A percentile compares a stretch with the other conserved stretches of the same genome.
Evolutionary conservation across 1,139 yeast genomes (phyloP).

Genomic region (Yamadazyma blattariae): DNA sequence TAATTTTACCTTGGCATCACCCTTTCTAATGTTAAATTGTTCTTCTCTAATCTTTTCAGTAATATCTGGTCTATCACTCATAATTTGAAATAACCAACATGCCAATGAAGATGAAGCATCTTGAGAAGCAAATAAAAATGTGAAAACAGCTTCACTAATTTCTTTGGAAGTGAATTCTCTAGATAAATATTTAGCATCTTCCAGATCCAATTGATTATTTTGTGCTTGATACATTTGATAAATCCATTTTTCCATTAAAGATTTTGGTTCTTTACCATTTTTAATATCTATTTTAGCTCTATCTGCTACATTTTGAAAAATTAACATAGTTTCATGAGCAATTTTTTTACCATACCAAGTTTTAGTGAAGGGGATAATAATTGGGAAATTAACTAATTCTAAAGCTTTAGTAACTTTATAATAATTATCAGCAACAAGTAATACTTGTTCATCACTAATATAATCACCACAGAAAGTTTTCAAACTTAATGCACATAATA

Average conservation of each 20-base stretch:
- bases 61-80: constrained; percentile 93
- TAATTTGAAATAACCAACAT: constrained; percentile 96
- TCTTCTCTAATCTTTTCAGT: constrained; percentile 83
- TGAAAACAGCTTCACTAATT: constrained; percentile 93
- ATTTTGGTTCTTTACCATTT: constrained; percentile 73
- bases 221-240: constrained; percentile 76
- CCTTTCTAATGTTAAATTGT: constrained; percentile 77
- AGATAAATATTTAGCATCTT: constrained; percentile 55
- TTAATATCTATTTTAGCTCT: constrained; percentile 78
- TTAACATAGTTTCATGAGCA: constrained; percentile 91
- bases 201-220: constrained; percentile 44
- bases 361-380: constrained; percentile 90
- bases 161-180: constrained; percentile 88
- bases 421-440: constrained; percentile 86
- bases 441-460: constrained; percentile 86
- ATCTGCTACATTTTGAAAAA: constrained; percentile 84
- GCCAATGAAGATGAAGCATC: constrained; percentile 98
- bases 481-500: constrained; percentile 89
- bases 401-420: constrained; percentile 90
- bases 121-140: constrained; percentile 95
- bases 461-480: constrained; percentile 95
- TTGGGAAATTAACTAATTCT: constrained; percentile 96
- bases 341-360: constrained; percentile 96
- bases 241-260: constrained; percentile 97
- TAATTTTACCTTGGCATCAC: constrained; percentile 63